phyloP scores from a whole-genome alignment of 2,329 filamentous ascomycete species.

The Fusarium nodosum region DNA sequence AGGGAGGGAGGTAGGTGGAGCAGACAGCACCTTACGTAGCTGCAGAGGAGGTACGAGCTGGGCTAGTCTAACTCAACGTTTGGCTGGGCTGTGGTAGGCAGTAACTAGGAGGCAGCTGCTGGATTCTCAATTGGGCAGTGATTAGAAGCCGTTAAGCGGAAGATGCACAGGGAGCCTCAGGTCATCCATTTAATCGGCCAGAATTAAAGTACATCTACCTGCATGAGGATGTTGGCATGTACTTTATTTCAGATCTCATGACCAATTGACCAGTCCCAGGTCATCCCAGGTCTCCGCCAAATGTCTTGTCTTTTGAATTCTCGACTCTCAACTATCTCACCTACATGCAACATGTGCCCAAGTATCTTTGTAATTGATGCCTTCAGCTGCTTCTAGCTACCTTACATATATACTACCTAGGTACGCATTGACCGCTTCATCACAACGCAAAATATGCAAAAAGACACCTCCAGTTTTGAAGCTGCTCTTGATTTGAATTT shows the following conservation, averaged over 20 bases:
- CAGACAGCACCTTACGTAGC: constrained; percentile 34
- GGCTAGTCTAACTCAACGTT: constrained; percentile 8
- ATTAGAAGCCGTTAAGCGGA: constrained; percentile 40
- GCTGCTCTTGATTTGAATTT: constrained; percentile 12
- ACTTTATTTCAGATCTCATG: constrained; percentile 21
- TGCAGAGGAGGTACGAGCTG: constrained; percentile 21
- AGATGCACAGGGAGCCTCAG: constrained; percentile 37
- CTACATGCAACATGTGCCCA: constrained; percentile 14
- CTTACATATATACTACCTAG: not conserved
- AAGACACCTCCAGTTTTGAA: constrained; percentile 1
- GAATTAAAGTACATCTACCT: constrained; percentile 41
- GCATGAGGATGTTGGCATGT: constrained; percentile 25
- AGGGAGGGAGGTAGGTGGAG: constrained; percentile 46
- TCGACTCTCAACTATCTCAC: constrained; percentile 31
- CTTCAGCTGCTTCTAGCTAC: constrained; percentile 28
- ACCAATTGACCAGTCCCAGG: constrained; percentile 40
- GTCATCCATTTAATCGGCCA: constrained; percentile 18
- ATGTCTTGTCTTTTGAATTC: constrained; percentile 6
- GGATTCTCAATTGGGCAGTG: not conserved
- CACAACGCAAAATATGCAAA: constrained; percentile 22
- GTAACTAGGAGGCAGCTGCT: not conserved
- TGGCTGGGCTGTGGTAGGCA: constrained; percentile 13
- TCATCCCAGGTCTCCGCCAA: constrained; percentile 31
- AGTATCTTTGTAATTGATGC: constrained; percentile 42
- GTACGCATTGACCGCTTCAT: constrained; percentile 39